A percentile compares a stretch with the other conserved stretches of the same genome.
phyloP scores from a whole-genome alignment of 306 rosid genomes.

The Prunus dulcis region DNA sequence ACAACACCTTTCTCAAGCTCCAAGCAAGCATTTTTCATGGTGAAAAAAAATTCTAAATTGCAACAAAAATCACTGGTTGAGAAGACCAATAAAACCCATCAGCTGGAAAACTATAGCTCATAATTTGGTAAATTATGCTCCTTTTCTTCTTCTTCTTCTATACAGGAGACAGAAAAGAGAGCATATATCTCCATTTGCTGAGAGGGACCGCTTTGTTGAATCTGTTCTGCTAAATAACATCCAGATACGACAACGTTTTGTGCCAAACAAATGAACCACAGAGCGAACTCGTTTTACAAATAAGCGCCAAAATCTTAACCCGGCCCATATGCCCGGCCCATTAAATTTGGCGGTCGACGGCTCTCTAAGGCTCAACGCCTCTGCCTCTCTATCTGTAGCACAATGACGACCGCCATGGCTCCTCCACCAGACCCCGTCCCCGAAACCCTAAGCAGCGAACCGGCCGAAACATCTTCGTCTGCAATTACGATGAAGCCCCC shows the following conservation, averaged over 20 bases:
- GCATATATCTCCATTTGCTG: not conserved
- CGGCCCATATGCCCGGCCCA: conserved; percentile 1
- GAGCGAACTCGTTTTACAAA: not conserved
- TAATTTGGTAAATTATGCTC: not conserved
- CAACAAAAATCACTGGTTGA: not conserved
- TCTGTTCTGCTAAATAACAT: not conserved
- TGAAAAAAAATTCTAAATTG: not conserved
- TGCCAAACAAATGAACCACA: no score
- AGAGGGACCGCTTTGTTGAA: not conserved
- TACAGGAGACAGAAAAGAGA: not conserved
- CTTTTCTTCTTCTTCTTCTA: not conserved
- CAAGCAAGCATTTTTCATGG: not conserved
- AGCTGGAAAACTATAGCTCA: not conserved
- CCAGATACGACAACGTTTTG: not conserved
- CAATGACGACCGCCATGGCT: conserved; percentile 61
- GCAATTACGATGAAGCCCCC: conserved; percentile 11
- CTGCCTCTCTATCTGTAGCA: not conserved
- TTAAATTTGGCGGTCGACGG: not conserved
- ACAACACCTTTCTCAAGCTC: not conserved
- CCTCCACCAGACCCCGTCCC: conserved; percentile 42
- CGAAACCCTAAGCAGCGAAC: conserved; percentile 12
- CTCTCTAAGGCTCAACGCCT: not conserved
- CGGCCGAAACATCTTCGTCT: conserved; percentile 7
- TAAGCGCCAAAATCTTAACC: not conserved
- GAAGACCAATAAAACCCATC: not conserved